Base-by-base conservation (phyloP, 1,139 yeast species). In the Hanseniaspora uvarum region DNA sequence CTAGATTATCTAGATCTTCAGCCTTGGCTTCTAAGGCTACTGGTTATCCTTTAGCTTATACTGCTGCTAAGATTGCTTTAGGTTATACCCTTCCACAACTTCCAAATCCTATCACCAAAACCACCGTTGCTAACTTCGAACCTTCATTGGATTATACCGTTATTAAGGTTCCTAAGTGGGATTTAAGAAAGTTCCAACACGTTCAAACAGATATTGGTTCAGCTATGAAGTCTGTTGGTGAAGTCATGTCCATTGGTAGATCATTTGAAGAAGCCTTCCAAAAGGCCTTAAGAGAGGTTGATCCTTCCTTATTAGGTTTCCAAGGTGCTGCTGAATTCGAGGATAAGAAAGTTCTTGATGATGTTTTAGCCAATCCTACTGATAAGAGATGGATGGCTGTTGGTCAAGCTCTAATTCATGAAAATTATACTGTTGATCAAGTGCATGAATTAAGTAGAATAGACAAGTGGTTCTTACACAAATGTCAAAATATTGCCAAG, bases 381-480 rank as follows among this genome's bases (percentile, higher is more conserved):
- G 99, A 92, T 70, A 85, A 95, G 73, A 83, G 99, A 74, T 87
- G 96, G 87, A 79, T 92, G 65, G 99, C 99, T 52, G 95, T 92
- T 59, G 97, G 96, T 52, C 95, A 92, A 72, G 99, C 99, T 56
- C 74, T 89, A 64, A 70, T 88, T 56, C 92, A 88, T 65, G 94
- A 87, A 72, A 80, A 81, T 68, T 92, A 92, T 70, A 69, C 96
- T 12, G 96, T 92, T 59, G 97, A 92, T 57, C 77, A 75, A 68
- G 96, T 92, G 55, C 96, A 88, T 68, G 94, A 87, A 52, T 76
- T 92, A 62, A 79, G 94, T 58, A 88, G 84, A 69, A 92, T 92
- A 68, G 98, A 92, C 72, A 84, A 83, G 66, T 92, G 98, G 98
- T 92, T 92, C 75, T 76, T 92, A 66, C 73, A 86, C 78, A 92